Evolutionary conservation across 2,329 filamentous ascomycete species (phyloP), one percentile per base, ranked within the genome.

Genomic region (Colletotrichum cordylinicola): DNA sequence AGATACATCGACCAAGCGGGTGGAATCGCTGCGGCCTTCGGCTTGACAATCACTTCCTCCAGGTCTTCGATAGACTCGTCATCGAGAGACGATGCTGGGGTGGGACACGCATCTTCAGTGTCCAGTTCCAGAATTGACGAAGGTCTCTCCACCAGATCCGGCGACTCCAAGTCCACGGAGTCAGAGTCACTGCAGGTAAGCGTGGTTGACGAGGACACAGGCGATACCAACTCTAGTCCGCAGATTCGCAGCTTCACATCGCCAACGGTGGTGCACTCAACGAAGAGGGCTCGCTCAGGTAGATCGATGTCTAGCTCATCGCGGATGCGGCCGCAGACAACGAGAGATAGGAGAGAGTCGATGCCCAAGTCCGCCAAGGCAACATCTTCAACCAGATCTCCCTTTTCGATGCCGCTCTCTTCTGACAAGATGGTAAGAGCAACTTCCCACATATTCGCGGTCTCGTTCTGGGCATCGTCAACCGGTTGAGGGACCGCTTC

Each of bases 271-370:
- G 87, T 86, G 61, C 90, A 84, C 39, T 91, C 90, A 9, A 89
- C 86, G 77, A 91, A 91, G 9, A 72, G 61, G 0, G 88, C 86
- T 64, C 89, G 85, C 3, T 88, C 88, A 75, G 87, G 84, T 4
- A 92, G 80, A 64, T 91, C 87, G 8, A 92, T 80, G 39, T 91
- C 89, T 4, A 92, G 82, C 24, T 92, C 90, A 76, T 92, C 90
- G 13, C 89, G 88, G 52, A 93, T 86, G 27, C 89, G 87, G 21
- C 89, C 90, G 43, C 86, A 87, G 52, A 93, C 89, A 8, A 89
- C 91, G 13, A 93, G 83, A 1, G 89, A 87, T 83, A 93, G 89
- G 12, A 93, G 86, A 2, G 91, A 92, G 79, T 93, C 91, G n/a
- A 92, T 88, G 24, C 91, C 91, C 2, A 92, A 84, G 77, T 92